Evolutionary conservation across 176 grass and related monocot genomes (phyloP), one percentile per base, ranked within the genome.

Genomic region (Lolium perenne): DNA sequence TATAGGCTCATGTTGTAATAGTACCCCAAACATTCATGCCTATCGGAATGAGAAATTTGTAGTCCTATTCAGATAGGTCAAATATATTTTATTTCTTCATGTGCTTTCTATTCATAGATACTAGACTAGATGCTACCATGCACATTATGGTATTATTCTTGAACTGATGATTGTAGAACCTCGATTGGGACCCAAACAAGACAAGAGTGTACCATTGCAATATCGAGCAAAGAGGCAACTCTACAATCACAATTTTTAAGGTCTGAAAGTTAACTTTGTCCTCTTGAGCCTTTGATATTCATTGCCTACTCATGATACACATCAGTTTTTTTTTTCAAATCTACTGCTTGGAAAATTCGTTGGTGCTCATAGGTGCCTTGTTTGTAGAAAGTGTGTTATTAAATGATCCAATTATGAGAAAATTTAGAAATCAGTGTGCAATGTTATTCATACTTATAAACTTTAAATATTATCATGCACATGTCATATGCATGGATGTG

Each of bases 121-220:
- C 59, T 23, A 61, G 59, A 73, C 16, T 45, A 26, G 14, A 41
- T 85, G 46, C 23, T 81, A 76, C 5, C 21, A 63, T 7, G 3
- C 6, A 8, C 11, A 54, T 81, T 7, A 83, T 48, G 41, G 25
- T 29, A 81, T 53, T 79, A 58, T 77, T 43, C 8, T 50, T 88
- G 43, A 26, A 74, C 48, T 55, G 29, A 74, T 80, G 22, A 45
- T 76, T 78, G 88, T 89, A 97, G 92, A 82, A 80, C 74, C 61
- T 91, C 75, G 88, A 93, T 77, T 94, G 75, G 84, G 86, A 94
- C 35, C 80, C 86, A 23, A 49, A 25, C 16, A 94, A 76, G 71
- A 87, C 88, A 74, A 82, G 84, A 77, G 62, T 91, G 7, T 97
- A 93, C 59, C 87, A 93, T 40, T 97, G 92, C 72, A 80, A 71